A percentile compares a stretch with the other conserved stretches of the same genome.
Evolutionary conservation across 2,329 filamentous ascomycete species (phyloP).

Genomic region (Cladosporium colombiae): DNA sequence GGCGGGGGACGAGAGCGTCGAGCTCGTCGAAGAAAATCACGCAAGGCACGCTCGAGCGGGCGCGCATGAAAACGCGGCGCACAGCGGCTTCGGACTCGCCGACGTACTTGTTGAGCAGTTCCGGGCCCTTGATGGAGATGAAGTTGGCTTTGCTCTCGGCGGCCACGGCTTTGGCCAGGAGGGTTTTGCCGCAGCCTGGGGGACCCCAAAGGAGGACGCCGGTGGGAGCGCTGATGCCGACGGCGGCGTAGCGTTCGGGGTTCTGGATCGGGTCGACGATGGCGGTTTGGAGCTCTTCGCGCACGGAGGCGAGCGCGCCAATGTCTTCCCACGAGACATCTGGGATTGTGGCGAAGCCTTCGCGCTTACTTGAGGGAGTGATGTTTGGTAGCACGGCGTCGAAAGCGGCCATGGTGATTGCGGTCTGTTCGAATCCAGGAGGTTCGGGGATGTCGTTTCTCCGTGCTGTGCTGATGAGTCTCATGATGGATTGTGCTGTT

Average conservation of each 20-base stretch:
- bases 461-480: constrained; percentile 54
- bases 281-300: constrained; percentile 77
- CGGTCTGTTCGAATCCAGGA: constrained; percentile 55
- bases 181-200: constrained; percentile 93
- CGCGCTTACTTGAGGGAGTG: constrained; percentile 79
- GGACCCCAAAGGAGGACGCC: constrained; percentile 96
- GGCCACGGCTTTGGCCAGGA: constrained; percentile 93
- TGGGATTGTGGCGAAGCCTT: constrained; percentile 93
- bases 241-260: constrained; percentile 72
- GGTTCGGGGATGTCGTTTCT: constrained; percentile 51
- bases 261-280: constrained; percentile 88
- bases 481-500: constrained; percentile 30
- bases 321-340: constrained; percentile 92
- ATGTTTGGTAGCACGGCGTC: constrained; percentile 71
- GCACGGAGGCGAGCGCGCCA: constrained; percentile 77
- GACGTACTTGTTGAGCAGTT: constrained; percentile 95
- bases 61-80: constrained; percentile 85
- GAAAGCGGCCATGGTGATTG: constrained; percentile 70
- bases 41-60: constrained; percentile 82
- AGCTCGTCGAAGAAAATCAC: constrained; percentile 98
- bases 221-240: constrained; percentile 78
- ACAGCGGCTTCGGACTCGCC: constrained; percentile 94
- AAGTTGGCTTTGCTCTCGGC: constrained; percentile 97
- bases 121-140: constrained; percentile 95
- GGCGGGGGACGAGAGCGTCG: constrained; percentile 83